A percentile compares a stretch with the other conserved stretches of the same genome.
Evolutionary conservation across 169 alveolate genomes (phyloP).

Genomic region (Eimeria sp.): DNA sequence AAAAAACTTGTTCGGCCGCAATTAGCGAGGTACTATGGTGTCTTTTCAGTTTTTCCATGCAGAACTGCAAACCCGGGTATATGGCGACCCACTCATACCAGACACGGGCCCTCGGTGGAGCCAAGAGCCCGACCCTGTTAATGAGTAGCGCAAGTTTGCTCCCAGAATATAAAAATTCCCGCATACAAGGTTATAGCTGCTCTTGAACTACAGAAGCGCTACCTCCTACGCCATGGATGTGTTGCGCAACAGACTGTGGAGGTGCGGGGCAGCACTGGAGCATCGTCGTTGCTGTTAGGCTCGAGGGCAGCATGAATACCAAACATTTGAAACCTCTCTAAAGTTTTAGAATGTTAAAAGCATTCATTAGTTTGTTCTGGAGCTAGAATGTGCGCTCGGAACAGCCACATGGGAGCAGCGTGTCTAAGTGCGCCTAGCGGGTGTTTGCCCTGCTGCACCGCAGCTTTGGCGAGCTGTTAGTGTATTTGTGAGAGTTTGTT

Average conservation of each 20-base stretch:
- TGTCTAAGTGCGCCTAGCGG: constrained; percentile 1
- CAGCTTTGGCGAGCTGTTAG: neutral
- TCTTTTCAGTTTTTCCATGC: too few species aligned
- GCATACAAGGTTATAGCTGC: too few species aligned
- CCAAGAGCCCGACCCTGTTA: too few species aligned
- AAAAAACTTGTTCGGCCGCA: too few species aligned
- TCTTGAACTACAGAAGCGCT: neutral
- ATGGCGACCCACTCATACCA: too few species aligned
- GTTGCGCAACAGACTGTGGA: neutral
- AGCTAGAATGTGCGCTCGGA: neutral
- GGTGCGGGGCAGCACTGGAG: neutral
- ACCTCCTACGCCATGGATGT: too few species aligned
- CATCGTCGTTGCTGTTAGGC: neutral
- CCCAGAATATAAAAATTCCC: too few species aligned
- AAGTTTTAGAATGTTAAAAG: neutral
- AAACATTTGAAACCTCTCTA: neutral
- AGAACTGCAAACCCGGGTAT: too few species aligned
- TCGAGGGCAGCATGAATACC: neutral
- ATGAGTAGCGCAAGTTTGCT: too few species aligned
- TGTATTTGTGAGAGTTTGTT: neutral
- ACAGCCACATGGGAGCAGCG: neutral
- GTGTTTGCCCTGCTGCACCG: neutral
- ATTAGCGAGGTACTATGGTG: too few species aligned
- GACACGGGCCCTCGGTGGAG: too few species aligned
- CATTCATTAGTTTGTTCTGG: neutral